phyloP scores from a whole-genome alignment of 148 eudicot species.

The Cornus controversa region DNA sequence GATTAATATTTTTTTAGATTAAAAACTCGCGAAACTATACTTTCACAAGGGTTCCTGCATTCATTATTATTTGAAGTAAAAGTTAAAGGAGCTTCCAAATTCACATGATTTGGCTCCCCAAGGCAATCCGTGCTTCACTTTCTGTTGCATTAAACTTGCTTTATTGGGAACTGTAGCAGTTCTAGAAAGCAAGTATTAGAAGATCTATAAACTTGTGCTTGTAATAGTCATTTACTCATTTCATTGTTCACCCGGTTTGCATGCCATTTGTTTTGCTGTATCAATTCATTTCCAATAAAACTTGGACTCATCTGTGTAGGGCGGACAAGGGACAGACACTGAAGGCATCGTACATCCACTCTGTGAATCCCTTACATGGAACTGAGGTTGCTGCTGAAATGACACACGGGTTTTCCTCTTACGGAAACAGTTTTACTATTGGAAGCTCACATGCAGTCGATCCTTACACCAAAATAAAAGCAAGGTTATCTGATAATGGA shows the following conservation, averaged over 20 bases:
- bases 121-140: not conserved
- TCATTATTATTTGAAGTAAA: no score
- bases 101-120: not conserved
- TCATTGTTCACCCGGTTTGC: not conserved
- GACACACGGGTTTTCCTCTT: conserved; percentile 61
- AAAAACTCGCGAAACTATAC: no score
- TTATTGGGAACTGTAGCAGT: not conserved
- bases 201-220: not conserved
- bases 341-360: conserved; percentile 79
- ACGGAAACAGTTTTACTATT: conserved; percentile 62
- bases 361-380: conserved; percentile 50
- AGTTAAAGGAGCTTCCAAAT: no score
- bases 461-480: conserved; percentile 51
- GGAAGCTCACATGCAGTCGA: conserved; percentile 71
- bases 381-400: conserved; percentile 91
- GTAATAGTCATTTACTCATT: not conserved
- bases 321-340: conserved; percentile 78
- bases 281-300: not conserved
- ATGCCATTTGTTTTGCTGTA: not conserved
- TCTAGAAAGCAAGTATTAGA: not conserved
- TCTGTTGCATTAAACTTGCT: not conserved
- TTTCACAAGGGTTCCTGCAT: no score
- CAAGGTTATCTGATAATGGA: conserved; percentile 64
- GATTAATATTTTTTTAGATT: no score
- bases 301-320: conserved; percentile 35